These are phyloP conservation scores for Tilletia setariae DNA, from an alignment of 1,284 basidiomycete species.

Conservation along the genomic window DNA sequence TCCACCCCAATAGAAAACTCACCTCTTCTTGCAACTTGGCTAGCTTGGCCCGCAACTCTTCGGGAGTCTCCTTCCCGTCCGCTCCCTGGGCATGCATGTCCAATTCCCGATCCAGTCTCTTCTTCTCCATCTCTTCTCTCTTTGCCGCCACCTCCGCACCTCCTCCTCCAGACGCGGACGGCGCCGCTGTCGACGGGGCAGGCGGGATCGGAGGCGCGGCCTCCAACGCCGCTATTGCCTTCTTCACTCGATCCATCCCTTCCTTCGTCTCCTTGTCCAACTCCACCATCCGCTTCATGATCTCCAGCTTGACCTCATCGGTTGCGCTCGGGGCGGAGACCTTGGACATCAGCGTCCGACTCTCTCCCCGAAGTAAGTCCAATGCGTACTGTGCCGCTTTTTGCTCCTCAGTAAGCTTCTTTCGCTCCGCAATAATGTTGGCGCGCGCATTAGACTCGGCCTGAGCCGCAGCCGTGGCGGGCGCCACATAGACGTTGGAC, in stretches of 20 bases:
- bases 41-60: constrained; percentile 72
- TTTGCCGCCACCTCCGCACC: constrained; percentile 54
- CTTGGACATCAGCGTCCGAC: constrained; percentile 74
- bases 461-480: constrained; percentile 23
- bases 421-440: background rate
- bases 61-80: constrained; percentile 62
- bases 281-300: constrained; percentile 74
- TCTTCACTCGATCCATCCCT: constrained; percentile 53
- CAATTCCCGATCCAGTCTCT: constrained; percentile 65
- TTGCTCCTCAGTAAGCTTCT: constrained; percentile 48
- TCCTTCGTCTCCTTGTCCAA: constrained; percentile 75
- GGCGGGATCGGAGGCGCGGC: constrained; percentile 37
- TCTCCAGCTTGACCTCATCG: constrained; percentile 72
- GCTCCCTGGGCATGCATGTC: constrained; percentile 55
- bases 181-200: constrained; percentile 25
- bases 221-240: constrained; percentile 44
- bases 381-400: constrained; percentile 69
- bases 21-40: constrained; percentile 80
- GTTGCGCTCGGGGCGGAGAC: constrained; percentile 65
- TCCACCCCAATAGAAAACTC: constrained; percentile 34
- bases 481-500: constrained; percentile 46
- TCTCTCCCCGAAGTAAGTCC: constrained; percentile 81
- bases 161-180: constrained; percentile 23
- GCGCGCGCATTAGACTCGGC: constrained; percentile 18
- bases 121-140: constrained; percentile 67